These are phyloP conservation scores for Microcera coccophila DNA, from an alignment of 2,329 filamentous ascomycete species.

Conservation along the genomic window DNA sequence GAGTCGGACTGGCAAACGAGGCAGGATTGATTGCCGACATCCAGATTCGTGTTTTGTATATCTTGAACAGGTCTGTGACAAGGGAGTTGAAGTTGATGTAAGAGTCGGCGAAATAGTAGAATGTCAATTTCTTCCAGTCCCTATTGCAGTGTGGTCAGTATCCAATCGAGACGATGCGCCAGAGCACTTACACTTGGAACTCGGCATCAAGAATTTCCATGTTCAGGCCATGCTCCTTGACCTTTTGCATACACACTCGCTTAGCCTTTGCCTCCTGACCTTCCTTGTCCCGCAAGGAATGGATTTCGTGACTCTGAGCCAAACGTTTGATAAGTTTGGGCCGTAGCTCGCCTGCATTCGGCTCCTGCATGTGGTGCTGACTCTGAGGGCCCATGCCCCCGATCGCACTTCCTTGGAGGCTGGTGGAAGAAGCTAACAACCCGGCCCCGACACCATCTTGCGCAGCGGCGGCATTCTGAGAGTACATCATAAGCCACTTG, in stretches of 20 bases:
- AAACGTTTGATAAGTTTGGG: constrained; percentile 96
- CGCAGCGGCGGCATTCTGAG: constrained; percentile 65
- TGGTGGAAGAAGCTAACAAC: constrained; percentile 59
- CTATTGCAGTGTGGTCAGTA: constrained; percentile 44
- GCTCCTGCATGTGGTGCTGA: constrained; percentile 69
- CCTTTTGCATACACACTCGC: constrained; percentile 93
- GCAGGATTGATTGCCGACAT: constrained; percentile 99
- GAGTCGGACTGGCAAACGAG: constrained; percentile 77
- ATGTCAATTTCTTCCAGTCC: constrained; percentile 98
- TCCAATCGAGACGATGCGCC: background rate
- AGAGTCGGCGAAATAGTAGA: constrained; percentile 96
- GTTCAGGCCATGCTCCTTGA: constrained; percentile 86
- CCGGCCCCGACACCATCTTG: constrained; percentile 60
- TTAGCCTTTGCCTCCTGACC: constrained; percentile 97
- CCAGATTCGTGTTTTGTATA: constrained; percentile 99
- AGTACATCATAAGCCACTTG: constrained; percentile 99
- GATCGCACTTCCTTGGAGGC: constrained; percentile 65
- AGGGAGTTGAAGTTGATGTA: constrained; percentile 99
- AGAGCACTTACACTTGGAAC: constrained; percentile 90
- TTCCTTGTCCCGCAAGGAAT: constrained; percentile 88
- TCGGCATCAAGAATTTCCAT: constrained; percentile 99
- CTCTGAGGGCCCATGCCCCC: constrained; percentile 74
- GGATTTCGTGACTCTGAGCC: constrained; percentile 86
- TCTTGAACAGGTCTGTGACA: constrained; percentile 96
- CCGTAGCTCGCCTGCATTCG: constrained; percentile 72